A percentile compares a stretch with the other conserved stretches of the same genome.
phyloP scores from a whole-genome alignment of 1,139 yeast species.

The Suhomyces ambrosiae region DNA sequence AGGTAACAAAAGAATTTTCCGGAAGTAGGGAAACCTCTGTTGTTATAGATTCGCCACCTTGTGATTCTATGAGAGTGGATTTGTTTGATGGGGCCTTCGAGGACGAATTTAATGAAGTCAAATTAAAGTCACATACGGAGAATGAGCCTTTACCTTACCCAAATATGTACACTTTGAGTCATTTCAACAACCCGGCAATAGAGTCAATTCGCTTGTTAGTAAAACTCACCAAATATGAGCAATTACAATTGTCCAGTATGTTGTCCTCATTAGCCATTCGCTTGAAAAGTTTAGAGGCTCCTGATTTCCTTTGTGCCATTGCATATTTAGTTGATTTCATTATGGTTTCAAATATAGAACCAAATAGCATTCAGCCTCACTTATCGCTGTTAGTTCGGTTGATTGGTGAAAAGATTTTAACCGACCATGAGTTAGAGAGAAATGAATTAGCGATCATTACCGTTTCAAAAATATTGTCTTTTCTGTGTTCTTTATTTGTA shows the following conservation, averaged over 20 bases:
- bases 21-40: background rate
- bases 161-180: slow-evolving; percentile 5
- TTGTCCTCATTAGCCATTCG: slow-evolving; percentile 8
- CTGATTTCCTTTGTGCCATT: slow-evolving; percentile 8
- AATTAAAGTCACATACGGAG: background rate
- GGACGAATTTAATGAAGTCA: slow-evolving; percentile 3
- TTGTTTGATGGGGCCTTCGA: slow-evolving; percentile 1
- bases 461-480: slow-evolving; percentile 28
- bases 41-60: no score
- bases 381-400: slow-evolving; percentile 24
- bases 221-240: background rate
- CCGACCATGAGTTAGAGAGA: slow-evolving; percentile 33
- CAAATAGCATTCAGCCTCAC: background rate
- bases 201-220: slow-evolving; percentile 11
- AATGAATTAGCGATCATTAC: slow-evolving; percentile 34
- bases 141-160: slow-evolving; percentile 4
- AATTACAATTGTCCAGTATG: slow-evolving; percentile 3
- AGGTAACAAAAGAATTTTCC: background rate
- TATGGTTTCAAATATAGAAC: background rate
- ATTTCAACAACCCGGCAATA: slow-evolving; percentile 3
- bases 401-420: slow-evolving; percentile 35
- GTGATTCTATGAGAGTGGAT: no score
- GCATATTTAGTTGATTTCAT: slow-evolving; percentile 6
- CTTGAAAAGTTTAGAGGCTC: slow-evolving; percentile 7
- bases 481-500: slow-evolving; percentile 17